Percentiles rank a stretch among this genome's conserved stretches.
phyloP scores from a whole-genome alignment of 768 basidiomycete genomes.

The Phaeotremella fagi region DNA sequence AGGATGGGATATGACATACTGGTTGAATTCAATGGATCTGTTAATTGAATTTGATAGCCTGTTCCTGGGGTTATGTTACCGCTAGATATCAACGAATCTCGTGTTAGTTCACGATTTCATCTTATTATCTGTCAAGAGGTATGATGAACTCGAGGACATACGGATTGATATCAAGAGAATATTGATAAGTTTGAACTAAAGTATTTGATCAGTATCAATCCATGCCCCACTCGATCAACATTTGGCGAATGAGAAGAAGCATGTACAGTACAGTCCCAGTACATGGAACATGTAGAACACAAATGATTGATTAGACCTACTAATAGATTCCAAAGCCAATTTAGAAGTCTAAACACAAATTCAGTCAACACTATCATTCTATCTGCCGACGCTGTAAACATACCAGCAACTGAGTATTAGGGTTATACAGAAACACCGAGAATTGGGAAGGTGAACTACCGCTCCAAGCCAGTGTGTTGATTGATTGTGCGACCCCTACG shows the following conservation, averaged over 20 bases:
- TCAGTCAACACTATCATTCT: neutral
- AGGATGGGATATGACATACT: constrained; percentile 16
- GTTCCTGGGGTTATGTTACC: constrained; percentile 22
- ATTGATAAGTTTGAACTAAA: constrained; percentile 18
- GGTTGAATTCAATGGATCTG: constrained; percentile 42
- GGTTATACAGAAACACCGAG: constrained; percentile 39
- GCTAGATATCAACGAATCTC: constrained; percentile 4
- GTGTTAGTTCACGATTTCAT: too few relatives aligned
- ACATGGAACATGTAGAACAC: constrained; percentile 10
- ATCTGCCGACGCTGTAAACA: neutral
- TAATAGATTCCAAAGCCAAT: constrained; percentile 17
- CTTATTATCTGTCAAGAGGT: too few relatives aligned
- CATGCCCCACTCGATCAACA: too few relatives aligned
- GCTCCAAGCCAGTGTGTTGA: constrained; percentile 42
- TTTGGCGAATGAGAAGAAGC: too few relatives aligned
- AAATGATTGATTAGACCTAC: neutral
- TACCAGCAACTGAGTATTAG: constrained; percentile 29
- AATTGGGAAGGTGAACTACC: constrained; percentile 31
- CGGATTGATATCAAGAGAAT: constrained; percentile 7
- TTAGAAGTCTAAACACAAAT: constrained; percentile 12
- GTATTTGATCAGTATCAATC: neutral
- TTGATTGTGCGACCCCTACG: constrained; percentile 34
- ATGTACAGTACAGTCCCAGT: too few relatives aligned
- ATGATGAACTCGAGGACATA: neutral
- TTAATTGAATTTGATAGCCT: constrained; percentile 39